Evolutionary conservation across 2,329 filamentous ascomycete genomes (phyloP), one percentile per base, ranked within the genome.

Genomic region (Diaporthe longicolla): DNA sequence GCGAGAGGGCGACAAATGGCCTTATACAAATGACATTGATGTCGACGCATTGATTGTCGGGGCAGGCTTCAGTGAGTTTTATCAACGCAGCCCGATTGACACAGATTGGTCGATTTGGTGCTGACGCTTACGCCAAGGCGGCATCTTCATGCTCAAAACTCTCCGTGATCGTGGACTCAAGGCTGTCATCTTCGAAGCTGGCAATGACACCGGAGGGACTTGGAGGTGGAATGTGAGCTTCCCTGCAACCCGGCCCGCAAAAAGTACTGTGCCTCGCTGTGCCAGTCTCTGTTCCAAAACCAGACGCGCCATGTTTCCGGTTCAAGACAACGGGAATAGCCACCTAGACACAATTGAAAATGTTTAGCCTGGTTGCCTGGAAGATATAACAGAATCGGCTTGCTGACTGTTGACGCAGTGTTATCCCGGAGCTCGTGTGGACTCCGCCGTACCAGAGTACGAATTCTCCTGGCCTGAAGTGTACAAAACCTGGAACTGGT

Each of bases 401-500:
- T 4, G 17, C 32, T 54, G 10, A 68, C 26, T 24, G 9, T n/a
- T 2, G 11, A 11, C 9, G 15, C 45, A 68, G 63, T 84, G 85
- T 76, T 91, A 90, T 76, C 89, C 88, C 0, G 89, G 88, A 0
- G 85, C 88, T 1, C 80, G 83, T 0, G 88, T 90, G 3, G 90
- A 92, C 80, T 88, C 85, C 0, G 85, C 88, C 70, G 83, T 88
- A 3, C 87, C 88, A 0, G 82, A 86, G 70, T 91, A 91, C 74
- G 84, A 90, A 76, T 87, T 87, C 71, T 87, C 84, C 1, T 87
- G 85, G 78, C 88, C 88, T 11, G 85, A 87, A 73, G 82, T 87
- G 0, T 88, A 83, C 78, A 83, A 89, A 79, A 86, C 86, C 4
- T 92, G 89, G 89, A 89, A 83, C 48, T 93, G 89, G 87, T 82